phyloP scores from a whole-genome alignment of 2,329 filamentous ascomycete species.

The Emericellopsis atlantica region DNA sequence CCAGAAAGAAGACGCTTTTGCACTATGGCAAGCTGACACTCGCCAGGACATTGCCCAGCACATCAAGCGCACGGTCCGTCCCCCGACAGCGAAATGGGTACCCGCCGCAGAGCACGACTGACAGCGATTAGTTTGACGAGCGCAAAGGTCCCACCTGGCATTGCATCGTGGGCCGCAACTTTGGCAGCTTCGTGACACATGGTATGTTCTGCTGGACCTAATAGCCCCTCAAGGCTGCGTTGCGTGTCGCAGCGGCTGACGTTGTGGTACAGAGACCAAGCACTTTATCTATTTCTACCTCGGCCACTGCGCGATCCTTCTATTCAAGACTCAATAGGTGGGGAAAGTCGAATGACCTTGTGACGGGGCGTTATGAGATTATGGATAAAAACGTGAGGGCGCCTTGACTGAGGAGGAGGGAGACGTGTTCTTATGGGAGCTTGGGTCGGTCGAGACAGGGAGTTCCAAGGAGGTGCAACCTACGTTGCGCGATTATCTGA shows the following conservation, averaged over 20 bases:
- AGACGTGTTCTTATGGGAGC: no score
- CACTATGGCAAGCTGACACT: slow-evolving; percentile 1
- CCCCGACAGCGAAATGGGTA: background rate
- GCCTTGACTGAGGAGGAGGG: no score
- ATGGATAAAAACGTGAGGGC: no score
- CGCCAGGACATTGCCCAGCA: slow-evolving; percentile 82
- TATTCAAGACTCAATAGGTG: slow-evolving; percentile 98
- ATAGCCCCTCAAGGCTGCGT: background rate
- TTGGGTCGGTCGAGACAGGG: no score
- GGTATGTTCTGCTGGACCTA: slow-evolving; percentile 39
- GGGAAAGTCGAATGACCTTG: background rate
- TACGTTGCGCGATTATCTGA: background rate
- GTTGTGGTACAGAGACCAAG: slow-evolving; percentile 64
- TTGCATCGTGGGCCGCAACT: slow-evolving; percentile 96
- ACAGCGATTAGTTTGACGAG: slow-evolving; percentile 67
- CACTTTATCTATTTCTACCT: slow-evolving; percentile 99
- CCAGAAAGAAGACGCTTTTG: background rate
- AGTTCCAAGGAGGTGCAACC: no score
- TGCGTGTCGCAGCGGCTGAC: background rate
- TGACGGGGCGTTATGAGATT: no score
- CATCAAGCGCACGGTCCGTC: slow-evolving; percentile 78
- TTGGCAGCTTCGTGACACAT: slow-evolving; percentile 97
- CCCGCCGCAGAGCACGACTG: background rate
- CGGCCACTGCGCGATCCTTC: slow-evolving; percentile 91
- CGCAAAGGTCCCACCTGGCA: slow-evolving; percentile 98